Evolutionary conservation across 192 early-diverging fungal genomes (phyloP).

Genomic region (Rhizophagus prolifer): DNA sequence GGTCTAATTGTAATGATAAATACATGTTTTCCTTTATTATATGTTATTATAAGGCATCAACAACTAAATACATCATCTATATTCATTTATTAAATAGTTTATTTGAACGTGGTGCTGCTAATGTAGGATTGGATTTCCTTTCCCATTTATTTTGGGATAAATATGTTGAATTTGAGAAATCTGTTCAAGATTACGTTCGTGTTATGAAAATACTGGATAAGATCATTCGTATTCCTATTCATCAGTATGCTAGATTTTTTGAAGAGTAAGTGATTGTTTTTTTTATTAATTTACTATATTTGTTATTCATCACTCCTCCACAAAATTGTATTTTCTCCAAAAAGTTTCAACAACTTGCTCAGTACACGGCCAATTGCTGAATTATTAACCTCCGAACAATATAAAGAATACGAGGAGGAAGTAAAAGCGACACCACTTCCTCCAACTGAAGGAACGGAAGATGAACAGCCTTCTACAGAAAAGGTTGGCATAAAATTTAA

Average conservation of each 20-base stretch:
- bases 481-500: not conserved
- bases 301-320: not conserved
- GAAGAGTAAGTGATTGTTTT: constrained; percentile 53
- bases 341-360: constrained; percentile 58
- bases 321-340: not conserved
- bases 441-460: constrained; percentile 24
- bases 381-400: constrained; percentile 50
- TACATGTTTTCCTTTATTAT: constrained; percentile 6
- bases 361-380: constrained; percentile 55
- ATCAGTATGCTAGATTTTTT: constrained; percentile 70
- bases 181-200: constrained; percentile 37
- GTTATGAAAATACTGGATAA: constrained; percentile 60
- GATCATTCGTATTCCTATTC: constrained; percentile 70
- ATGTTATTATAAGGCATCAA: not conserved
- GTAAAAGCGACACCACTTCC: constrained; percentile 15
- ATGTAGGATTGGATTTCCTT: constrained; percentile 67
- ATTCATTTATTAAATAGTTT: constrained; percentile 48
- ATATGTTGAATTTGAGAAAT: constrained; percentile 55
- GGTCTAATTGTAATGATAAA: constrained; percentile 6
- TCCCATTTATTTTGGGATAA: constrained; percentile 67
- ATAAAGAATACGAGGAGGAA: constrained; percentile 41
- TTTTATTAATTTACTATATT: not conserved
- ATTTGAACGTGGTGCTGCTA: constrained; percentile 64
- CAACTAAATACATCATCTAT: not conserved
- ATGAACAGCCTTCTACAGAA: constrained; percentile 28